phyloP scores from a whole-genome alignment of 2,329 filamentous ascomycete species.

The Monosporascus sp. region DNA sequence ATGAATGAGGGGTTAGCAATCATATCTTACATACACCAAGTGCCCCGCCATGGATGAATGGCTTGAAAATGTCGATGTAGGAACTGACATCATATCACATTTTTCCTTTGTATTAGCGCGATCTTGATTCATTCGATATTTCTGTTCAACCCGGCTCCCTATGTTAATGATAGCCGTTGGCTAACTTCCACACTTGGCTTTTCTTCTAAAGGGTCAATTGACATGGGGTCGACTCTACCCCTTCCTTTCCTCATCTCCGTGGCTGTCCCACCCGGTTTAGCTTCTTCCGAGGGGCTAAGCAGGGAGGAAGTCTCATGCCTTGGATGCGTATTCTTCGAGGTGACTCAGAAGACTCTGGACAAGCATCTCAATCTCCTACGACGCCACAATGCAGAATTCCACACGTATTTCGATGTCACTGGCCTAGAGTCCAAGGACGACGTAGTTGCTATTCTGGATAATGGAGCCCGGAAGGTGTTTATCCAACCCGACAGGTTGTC shows the following conservation, averaged over 20 bases:
- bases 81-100: neutral
- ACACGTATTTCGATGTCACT: conserved; percentile 73
- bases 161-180: too few species aligned
- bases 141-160: too few species aligned
- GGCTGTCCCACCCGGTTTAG: conserved; percentile 42
- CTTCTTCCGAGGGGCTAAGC: conserved; percentile 46
- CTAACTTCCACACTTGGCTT: neutral
- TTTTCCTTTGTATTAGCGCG: neutral
- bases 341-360: conserved; percentile 33
- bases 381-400: conserved; percentile 45
- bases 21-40: neutral
- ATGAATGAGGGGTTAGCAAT: neutral
- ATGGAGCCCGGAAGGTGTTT: conserved; percentile 80
- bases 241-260: conserved; percentile 59
- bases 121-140: too few species aligned
- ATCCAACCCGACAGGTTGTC: conserved; percentile 65
- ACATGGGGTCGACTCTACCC: conserved; percentile 60
- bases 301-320: conserved; percentile 53
- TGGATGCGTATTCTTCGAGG: conserved; percentile 53
- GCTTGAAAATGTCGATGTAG: neutral
- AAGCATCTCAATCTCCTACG: conserved; percentile 42
- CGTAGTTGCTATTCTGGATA: conserved; percentile 74
- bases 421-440: conserved; percentile 63
- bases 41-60: neutral
- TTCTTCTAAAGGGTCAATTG: conserved; percentile 1